Conservation (phyloP, 2,329 filamentous ascomycete species). For the Hysterium pulicare region DNA sequence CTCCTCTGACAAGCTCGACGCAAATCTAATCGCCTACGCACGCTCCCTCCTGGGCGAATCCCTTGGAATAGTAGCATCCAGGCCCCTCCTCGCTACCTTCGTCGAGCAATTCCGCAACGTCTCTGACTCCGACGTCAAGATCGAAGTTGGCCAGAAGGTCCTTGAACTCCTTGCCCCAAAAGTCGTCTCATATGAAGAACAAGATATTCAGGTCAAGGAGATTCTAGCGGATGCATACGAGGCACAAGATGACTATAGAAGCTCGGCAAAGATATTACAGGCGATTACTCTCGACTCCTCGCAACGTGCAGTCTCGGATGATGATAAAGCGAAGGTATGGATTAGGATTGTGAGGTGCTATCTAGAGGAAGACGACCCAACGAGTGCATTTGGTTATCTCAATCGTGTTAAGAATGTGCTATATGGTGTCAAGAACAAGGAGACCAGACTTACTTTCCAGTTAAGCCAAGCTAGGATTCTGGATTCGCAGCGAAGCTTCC, state of each 20-base stretch:
- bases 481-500: constrained; percentile 84
- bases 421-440: constrained; percentile 69
- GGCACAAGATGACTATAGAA: constrained; percentile 71
- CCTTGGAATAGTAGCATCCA: constrained; percentile 72
- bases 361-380: constrained; percentile 89
- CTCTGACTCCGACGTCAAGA: constrained; percentile 62
- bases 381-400: constrained; percentile 77
- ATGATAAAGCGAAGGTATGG: constrained; percentile 82
- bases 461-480: constrained; percentile 90
- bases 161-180: constrained; percentile 64
- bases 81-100: constrained; percentile 67
- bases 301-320: constrained; percentile 76
- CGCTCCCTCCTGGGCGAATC: constrained; percentile 65
- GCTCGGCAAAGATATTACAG: constrained; percentile 73
- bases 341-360: constrained; percentile 92
- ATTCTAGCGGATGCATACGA: constrained; percentile 83
- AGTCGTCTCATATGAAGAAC: constrained; percentile 77
- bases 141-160: constrained; percentile 73
- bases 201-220: constrained; percentile 74
- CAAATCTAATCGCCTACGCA: constrained; percentile 66
- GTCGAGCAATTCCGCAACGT: constrained; percentile 61
- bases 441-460: constrained; percentile 78
- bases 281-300: constrained; percentile 86
- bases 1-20: constrained; percentile 46
- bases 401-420: constrained; percentile 96